Evolutionary conservation across 2,329 filamentous ascomycete species (phyloP).

Genomic region (Huntiella abstrusa): DNA sequence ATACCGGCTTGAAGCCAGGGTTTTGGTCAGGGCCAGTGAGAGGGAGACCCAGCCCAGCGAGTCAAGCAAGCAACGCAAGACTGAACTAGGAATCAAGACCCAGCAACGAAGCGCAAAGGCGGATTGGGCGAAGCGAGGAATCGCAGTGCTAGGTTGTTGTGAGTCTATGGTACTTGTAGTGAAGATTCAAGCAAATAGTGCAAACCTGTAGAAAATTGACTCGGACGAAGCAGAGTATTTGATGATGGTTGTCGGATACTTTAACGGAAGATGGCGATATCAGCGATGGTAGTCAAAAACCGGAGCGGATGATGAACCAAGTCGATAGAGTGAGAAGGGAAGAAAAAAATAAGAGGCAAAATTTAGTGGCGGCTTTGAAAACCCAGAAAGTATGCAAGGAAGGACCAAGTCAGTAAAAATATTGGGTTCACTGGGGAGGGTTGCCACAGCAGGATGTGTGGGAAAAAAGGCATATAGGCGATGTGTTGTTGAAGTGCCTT

Average conservation of each 20-base stretch:
- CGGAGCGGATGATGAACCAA: background rate
- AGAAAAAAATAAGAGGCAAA: background rate
- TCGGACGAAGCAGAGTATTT: background rate
- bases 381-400: background rate
- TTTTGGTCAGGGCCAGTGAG: background rate
- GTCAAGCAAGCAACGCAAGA: background rate
- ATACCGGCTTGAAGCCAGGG: conserved; percentile 9
- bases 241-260: background rate
- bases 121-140: too few relatives aligned
- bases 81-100: background rate
- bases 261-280: background rate
- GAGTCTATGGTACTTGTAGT: too few relatives aligned
- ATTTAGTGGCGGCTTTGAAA: background rate
- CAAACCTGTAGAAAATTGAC: background rate
- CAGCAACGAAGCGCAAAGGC: background rate
- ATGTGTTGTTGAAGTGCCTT: too few relatives aligned
- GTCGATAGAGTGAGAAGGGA: background rate
- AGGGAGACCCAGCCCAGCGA: background rate
- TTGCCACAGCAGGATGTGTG: too few relatives aligned
- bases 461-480: background rate
- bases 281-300: background rate
- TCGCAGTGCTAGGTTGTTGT: too few relatives aligned
- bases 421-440: too few relatives aligned
- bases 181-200: background rate
- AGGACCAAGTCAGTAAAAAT: background rate